A percentile compares a stretch with the other conserved stretches of the same genome.
phyloP scores from a whole-genome alignment of 2,329 filamentous ascomycete species.

The Trichoderma simmonsii region DNA sequence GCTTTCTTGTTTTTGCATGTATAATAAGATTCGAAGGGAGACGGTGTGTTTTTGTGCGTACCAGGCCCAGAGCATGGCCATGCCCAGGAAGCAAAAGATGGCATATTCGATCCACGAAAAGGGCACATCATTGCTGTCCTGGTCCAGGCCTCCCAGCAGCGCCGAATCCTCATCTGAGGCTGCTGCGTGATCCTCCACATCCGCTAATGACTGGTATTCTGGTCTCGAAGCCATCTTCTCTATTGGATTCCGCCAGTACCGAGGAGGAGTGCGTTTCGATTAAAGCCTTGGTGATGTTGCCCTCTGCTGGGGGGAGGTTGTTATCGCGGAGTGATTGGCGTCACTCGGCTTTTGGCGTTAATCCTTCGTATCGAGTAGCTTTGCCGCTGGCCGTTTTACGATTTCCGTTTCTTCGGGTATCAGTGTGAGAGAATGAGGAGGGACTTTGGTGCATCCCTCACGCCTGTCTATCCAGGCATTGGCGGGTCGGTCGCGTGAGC shows the following conservation, averaged over 20 bases:
- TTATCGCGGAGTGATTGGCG: neutral
- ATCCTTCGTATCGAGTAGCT: neutral
- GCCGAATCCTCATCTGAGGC: slow-evolving; percentile 12
- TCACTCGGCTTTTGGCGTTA: neutral
- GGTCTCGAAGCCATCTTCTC: neutral
- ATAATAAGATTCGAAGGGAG: neutral
- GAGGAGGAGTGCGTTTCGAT: neutral
- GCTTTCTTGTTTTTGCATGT: neutral
- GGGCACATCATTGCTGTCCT: slow-evolving; percentile 40
- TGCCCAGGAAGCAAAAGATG: slow-evolving; percentile 79
- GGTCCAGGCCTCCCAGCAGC: slow-evolving; percentile 20
- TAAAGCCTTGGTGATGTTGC: neutral
- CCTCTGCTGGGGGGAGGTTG: neutral
- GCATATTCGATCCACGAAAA: slow-evolving; percentile 87
- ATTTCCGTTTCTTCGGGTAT: neutral
- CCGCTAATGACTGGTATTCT: slow-evolving; percentile 33
- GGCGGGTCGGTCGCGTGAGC: slow-evolving; percentile 8
- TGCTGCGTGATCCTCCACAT: neutral
- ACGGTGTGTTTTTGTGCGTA: slow-evolving; percentile 42
- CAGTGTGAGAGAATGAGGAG: neutral
- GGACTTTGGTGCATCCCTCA: neutral
- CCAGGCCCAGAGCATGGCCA: slow-evolving; percentile 98
- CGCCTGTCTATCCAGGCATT: neutral
- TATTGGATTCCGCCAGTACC: neutral
- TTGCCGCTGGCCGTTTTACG: neutral